These are phyloP conservation scores for Pyrus hybrid DNA, from an alignment of 331 rosid genomes.

Conservation along the genomic window DNA sequence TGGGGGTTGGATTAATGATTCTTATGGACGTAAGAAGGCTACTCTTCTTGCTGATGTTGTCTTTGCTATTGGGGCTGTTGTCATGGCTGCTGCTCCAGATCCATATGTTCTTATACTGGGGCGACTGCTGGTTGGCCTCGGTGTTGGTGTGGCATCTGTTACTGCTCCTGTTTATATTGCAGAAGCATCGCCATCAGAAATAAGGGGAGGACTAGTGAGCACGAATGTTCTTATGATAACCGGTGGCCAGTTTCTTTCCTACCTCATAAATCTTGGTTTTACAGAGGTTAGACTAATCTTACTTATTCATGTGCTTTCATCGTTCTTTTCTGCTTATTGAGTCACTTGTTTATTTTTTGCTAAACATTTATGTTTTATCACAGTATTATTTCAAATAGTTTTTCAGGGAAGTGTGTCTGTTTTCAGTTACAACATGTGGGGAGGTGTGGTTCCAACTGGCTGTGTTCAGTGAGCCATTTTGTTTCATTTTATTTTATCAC, in stretches of 20 bases:
- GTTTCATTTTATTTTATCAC: not conserved
- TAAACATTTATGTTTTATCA: not conserved
- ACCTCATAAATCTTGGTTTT: conserved; percentile 41
- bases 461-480: not conserved
- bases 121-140: conserved; percentile 39
- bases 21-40: conserved; percentile 42
- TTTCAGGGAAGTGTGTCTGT: not conserved
- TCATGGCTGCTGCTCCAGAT: conserved; percentile 51
- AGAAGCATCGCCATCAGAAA: conserved; percentile 51
- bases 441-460: not conserved
- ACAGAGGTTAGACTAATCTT: conserved; percentile 32
- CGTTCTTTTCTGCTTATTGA: not conserved
- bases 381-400: not conserved
- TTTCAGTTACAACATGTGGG: not conserved
- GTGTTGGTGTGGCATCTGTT: conserved; percentile 44
- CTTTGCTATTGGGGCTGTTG: conserved; percentile 37
- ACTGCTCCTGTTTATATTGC: conserved; percentile 56
- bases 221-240: conserved; percentile 50
- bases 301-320: not conserved
- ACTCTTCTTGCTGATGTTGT: conserved; percentile 42
- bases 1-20: conserved; percentile 50
- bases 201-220: conserved; percentile 47
- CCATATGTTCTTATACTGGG: conserved; percentile 46
- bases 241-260: conserved; percentile 45
- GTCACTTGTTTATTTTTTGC: not conserved